A percentile compares a stretch with the other conserved stretches of the same genome.
Evolutionary conservation across 306 rosid genomes (phyloP).

Genomic region (Abrus pulchellus): DNA sequence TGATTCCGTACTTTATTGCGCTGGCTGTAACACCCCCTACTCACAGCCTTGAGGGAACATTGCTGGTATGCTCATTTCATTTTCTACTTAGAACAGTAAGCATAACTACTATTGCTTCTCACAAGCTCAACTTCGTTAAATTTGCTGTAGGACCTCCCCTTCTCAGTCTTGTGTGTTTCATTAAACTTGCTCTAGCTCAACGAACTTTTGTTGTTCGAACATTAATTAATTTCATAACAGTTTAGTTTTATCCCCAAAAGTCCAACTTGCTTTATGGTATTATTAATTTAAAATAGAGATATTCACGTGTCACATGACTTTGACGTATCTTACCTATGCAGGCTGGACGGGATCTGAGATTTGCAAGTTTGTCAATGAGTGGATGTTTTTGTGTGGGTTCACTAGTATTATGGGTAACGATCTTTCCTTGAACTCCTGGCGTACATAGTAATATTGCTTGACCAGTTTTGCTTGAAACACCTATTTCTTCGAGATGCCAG

Average conservation of each 20-base stretch:
- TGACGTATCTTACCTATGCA: slow-evolving; percentile 47
- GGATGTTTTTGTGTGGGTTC: slow-evolving; percentile 79
- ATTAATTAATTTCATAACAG: neutral
- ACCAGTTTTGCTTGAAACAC: slow-evolving; percentile 37
- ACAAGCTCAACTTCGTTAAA: neutral
- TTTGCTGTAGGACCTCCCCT: too few species aligned
- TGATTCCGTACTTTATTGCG: slow-evolving; percentile 82
- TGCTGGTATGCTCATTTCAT: slow-evolving; percentile 72
- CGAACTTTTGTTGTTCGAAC: neutral
- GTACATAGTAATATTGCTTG: slow-evolving; percentile 20
- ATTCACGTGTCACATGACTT: slow-evolving; percentile 1
- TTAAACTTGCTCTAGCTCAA: slow-evolving; percentile 6
- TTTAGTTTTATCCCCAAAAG: neutral
- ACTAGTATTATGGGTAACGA: slow-evolving; percentile 64
- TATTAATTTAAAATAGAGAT: neutral
- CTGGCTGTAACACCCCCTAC: slow-evolving; percentile 81
- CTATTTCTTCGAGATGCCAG: slow-evolving; percentile 54
- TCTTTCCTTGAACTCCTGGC: slow-evolving; percentile 39
- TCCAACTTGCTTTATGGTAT: slow-evolving; percentile 17
- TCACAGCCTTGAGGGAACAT: slow-evolving; percentile 88
- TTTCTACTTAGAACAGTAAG: slow-evolving; percentile 36
- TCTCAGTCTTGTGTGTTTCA: neutral
- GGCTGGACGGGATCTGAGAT: slow-evolving; percentile 95
- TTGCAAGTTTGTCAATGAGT: slow-evolving; percentile 77
- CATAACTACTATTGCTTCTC: slow-evolving; percentile 31